Base-by-base conservation (phyloP, 208 protist genomes). In the Acanthamoeba triangularis region DNA sequence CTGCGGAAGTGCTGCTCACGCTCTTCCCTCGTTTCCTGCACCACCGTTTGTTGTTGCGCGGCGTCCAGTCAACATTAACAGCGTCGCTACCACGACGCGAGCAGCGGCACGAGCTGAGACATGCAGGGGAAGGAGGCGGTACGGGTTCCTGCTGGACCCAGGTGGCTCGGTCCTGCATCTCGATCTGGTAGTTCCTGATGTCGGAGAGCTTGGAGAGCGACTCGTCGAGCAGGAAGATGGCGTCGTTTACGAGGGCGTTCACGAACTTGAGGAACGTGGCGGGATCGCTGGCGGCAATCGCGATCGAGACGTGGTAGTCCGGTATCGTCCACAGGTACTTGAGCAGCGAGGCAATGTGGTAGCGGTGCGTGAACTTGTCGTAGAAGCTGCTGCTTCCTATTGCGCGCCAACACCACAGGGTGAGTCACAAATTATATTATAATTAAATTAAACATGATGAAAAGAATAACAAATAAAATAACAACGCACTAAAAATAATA, bases 191-290 rank as follows among this genome's bases (percentile, higher is more conserved):
- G 33, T 84, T 82, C 33, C 92, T 95, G 30, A 97, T 97, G 33
- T 97, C 88, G 25, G 90, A 37, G 7, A 97, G 76, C 74, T 97
- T 96, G 4, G 78, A 25, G 23, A 97, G 82, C 30, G 94, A 74
- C 72, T 97, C 96, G 84, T 97, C 96, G 30, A 97, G 69, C 28
- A 97, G 54, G 91, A 90, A 97, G 37, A 95, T 96, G 61, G 82
- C 80, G 72, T 97, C 96, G 67, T 97, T 97, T 56, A 97, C 54
- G 30, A 97, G 37, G 63, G 96, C 85, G 44, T 97, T 97, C 28
- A 93, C 90, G 59, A 97, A 97, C 61, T 88, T 67, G 7, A 97
- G 41, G 59, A 97, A 97, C 33, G 44, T 84, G 14, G 35, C 41
- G 30, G 82, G 69, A 52, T 94, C 56, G 35, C 93, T 91, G 10